Percentiles rank a stretch among this genome's conserved stretches.
Conservation (phyloP, 495 filamentous ascomycete species). For the Podospora sp. region DNA sequence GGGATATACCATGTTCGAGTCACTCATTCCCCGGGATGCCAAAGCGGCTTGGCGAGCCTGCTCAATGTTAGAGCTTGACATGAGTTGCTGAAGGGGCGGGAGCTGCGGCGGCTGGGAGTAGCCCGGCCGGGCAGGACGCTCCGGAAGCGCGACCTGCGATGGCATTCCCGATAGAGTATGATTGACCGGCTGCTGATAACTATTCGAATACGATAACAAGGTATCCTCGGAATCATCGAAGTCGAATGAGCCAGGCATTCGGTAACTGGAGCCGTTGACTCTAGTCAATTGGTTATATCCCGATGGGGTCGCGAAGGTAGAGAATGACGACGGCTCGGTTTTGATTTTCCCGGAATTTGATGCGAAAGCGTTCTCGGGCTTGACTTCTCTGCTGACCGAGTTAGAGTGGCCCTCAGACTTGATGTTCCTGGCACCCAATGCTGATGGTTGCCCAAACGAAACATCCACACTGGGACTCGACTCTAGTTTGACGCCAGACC, state of each 20-base stretch:
- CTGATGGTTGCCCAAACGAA: background rate
- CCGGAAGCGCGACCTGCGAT: background rate
- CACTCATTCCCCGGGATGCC: background rate
- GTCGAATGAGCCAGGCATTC: constrained; percentile 1
- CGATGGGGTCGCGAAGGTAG: background rate
- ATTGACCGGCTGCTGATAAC: background rate
- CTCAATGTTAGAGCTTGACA: background rate
- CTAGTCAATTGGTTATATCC: no score
- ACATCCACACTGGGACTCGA: background rate
- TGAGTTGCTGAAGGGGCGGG: background rate
- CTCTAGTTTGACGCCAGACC: background rate
- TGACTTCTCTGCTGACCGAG: background rate
- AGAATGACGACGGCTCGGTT: background rate
- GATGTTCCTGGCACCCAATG: background rate
- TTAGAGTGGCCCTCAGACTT: constrained; percentile 3
- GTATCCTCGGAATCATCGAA: background rate
- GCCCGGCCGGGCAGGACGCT: background rate
- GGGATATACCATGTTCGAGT: background rate
- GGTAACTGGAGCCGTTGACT: background rate
- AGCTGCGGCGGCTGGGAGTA: background rate
- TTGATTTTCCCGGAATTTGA: background rate
- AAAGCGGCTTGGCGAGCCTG: constrained; percentile 8
- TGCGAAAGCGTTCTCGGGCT: background rate
- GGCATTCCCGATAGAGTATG: background rate
- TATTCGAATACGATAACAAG: background rate